Evolutionary conservation across 805 yeast species (phyloP).

Genomic region (Candida qinlingensis): DNA sequence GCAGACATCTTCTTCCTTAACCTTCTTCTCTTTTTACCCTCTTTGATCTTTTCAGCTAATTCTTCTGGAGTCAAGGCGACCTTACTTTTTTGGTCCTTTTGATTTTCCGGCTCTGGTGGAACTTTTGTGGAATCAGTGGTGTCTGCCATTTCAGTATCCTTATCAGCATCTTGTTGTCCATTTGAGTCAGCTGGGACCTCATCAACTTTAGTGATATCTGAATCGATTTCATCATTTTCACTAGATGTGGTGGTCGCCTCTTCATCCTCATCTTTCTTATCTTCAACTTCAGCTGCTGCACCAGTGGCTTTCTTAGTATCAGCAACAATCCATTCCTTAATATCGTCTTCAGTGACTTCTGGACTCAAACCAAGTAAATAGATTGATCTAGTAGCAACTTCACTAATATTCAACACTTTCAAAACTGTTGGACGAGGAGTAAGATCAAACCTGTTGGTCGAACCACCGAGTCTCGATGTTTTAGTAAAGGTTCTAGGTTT

Average conservation of each 20-base stretch:
- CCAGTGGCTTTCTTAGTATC: neutral
- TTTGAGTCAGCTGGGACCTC: neutral
- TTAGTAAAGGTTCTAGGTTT: neutral
- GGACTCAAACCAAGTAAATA: slow-evolving; percentile 11
- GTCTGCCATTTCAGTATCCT: neutral
- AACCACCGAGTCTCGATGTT: neutral
- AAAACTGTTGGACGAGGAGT: slow-evolving; percentile 1
- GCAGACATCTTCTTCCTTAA: slow-evolving; percentile 2
- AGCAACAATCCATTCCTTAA: slow-evolving; percentile 11
- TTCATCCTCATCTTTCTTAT: neutral
- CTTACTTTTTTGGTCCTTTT: no score
- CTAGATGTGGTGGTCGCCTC: neutral
- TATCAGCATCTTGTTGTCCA: neutral
- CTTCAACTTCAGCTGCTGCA: neutral
- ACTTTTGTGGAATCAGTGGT: neutral
- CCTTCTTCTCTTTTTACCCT: neutral
- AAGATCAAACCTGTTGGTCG: neutral
- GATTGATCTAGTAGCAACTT: slow-evolving; percentile 11
- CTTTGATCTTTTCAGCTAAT: slow-evolving; percentile 1
- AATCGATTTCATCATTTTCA: neutral
- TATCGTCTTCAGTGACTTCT: slow-evolving; percentile 12
- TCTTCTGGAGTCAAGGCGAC: neutral
- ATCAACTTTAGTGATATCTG: neutral
- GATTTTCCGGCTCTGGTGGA: neutral
- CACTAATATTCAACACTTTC: slow-evolving; percentile 12